Base-by-base conservation (phyloP, 768 basidiomycete species). In the Leccinum pellstonianum region DNA sequence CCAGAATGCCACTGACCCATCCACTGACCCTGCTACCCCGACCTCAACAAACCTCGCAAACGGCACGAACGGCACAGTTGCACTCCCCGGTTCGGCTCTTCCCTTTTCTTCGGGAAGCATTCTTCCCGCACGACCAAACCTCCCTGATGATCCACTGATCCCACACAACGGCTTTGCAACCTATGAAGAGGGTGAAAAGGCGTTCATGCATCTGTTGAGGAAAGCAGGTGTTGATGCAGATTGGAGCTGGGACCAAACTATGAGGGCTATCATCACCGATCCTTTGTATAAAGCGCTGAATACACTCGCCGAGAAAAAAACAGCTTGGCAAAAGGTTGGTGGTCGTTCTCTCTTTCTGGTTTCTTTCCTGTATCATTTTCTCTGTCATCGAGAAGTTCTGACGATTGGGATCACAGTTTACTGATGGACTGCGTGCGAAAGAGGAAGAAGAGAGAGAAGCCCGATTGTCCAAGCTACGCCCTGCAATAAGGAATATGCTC, bases 211-310 rank as follows among this genome's bases (percentile, higher is more conserved):
- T 77, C 78, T 99, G 58, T 76, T 99, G 66, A 83, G 88, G 66
- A 93, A 93, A 76, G 89, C 91, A 50, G 92, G 92, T 33, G 90
- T 98, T 47, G 92, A 93, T 74, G 86, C 90, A 49, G 87, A 83
- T 63, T 98, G 93, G 91, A 93, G 93, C 37, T 99, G 97, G 97
- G 97, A 99, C 73, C 87, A 92, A 77, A 94, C 95, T 55, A 97
- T 98, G 92, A 85, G 95, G 71, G 90, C 93, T 67, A 94, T 97
- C 75, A 96, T 99, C 75, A 98, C 94, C 67, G 96, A 98, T 79
- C 96, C 97, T 48, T 76, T 97, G 64, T 99, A 98, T 78, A 95
- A 93, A 78, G 90, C 94, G 48, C 80, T 99, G 61, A 91, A 90
- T 70, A 93, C 90, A 49, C 81, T 98, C 52, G 93, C 93, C 15